phyloP scores from a whole-genome alignment of 1,284 basidiomycete species.

The Nidula niveotomentosa region DNA sequence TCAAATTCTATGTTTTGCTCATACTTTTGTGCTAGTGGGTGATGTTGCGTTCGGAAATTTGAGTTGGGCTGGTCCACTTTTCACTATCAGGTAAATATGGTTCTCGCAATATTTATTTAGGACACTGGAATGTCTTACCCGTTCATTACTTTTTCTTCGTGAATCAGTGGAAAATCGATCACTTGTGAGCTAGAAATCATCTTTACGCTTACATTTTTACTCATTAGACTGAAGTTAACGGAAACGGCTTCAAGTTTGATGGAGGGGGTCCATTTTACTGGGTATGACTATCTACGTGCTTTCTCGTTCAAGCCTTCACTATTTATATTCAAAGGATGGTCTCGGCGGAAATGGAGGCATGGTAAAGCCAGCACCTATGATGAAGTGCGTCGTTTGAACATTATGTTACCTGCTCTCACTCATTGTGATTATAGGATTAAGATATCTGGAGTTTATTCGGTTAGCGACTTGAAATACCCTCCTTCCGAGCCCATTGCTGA shows the following conservation, averaged over 20 bases:
- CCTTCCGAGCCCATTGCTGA: conserved; percentile 19
- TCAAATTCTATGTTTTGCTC: not conserved
- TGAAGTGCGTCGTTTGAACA: conserved; percentile 32
- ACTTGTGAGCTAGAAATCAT: conserved; percentile 29
- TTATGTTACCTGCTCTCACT: not conserved
- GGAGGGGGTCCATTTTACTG: conserved; percentile 48
- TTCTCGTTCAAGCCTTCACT: conserved; percentile 8
- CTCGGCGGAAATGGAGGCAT: conserved; percentile 33
- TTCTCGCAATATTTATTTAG: not conserved
- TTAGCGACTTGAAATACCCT: conserved; percentile 26
- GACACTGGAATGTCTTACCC: not conserved
- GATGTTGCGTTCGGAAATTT: conserved; percentile 42
- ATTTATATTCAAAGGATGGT: conserved; percentile 33
- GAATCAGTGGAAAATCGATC: conserved; percentile 32
- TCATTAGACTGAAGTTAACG: conserved; percentile 34
- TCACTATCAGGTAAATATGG: conserved; percentile 29
- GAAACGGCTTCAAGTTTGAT: conserved; percentile 43
- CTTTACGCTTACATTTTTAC: not conserved
- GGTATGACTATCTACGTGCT: conserved; percentile 29
- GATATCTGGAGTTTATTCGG: conserved; percentile 49
- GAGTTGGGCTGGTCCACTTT: conserved; percentile 45
- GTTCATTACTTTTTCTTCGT: not conserved
- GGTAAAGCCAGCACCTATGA: conserved; percentile 48
- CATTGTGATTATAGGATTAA: conserved; percentile 36
- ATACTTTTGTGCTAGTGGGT: conserved; percentile 30